Conservation (phyloP, 148 eudicot genomes). For the Beta vulgaris region DNA sequence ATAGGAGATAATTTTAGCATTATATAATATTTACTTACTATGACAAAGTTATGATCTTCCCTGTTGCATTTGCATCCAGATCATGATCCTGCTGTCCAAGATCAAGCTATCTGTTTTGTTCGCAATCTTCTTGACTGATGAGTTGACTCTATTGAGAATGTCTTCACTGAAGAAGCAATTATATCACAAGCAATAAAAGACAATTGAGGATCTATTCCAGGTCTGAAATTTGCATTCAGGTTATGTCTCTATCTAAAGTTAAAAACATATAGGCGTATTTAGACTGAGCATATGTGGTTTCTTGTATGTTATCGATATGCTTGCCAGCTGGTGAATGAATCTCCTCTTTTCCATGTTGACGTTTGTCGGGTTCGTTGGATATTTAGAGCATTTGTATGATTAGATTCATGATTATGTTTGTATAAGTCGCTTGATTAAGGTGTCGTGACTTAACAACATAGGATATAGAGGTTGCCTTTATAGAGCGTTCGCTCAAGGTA, state of each 20-base stretch:
- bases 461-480: too few relatives aligned
- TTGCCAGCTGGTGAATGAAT: not conserved
- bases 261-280: not conserved
- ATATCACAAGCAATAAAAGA: slow-evolving; percentile 65
- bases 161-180: slow-evolving; percentile 61
- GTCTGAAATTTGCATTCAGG: slow-evolving; percentile 79
- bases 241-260: slow-evolving; percentile 28
- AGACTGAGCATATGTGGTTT: not conserved
- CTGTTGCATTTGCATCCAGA: slow-evolving; percentile 39
- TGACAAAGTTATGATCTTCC: slow-evolving; percentile 1
- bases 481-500: too few relatives aligned
- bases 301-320: not conserved
- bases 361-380: too few relatives aligned
- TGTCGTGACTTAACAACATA: too few relatives aligned
- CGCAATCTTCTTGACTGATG: slow-evolving; percentile 84
- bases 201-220: slow-evolving; percentile 50
- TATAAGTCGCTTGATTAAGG: too few relatives aligned
- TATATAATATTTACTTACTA: slow-evolving; percentile 5
- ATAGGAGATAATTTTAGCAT: not conserved
- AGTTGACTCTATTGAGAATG: slow-evolving; percentile 54
- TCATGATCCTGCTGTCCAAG: slow-evolving; percentile 83
- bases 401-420: too few relatives aligned
- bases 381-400: too few relatives aligned
- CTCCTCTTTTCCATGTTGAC: not conserved
- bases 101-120: slow-evolving; percentile 80